Conservation (phyloP, 495 filamentous ascomycete species). For the Chaetomium tenue region DNA sequence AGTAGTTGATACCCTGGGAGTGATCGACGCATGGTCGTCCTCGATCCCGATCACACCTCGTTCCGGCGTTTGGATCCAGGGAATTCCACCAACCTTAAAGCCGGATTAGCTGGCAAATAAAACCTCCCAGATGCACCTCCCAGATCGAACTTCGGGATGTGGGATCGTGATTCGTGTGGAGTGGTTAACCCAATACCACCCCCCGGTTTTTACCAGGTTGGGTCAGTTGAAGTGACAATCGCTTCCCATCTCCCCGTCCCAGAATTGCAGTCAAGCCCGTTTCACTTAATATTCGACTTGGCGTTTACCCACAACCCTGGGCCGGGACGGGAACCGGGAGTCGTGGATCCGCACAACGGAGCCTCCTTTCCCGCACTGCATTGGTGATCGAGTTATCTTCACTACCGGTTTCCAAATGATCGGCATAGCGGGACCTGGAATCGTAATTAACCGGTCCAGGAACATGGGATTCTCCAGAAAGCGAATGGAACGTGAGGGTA, state of each 20-base stretch:
- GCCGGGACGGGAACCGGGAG: not conserved
- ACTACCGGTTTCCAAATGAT: not conserved
- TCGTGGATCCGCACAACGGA: slow-evolving; percentile 1
- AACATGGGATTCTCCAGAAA: not conserved
- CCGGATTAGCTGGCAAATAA: not conserved
- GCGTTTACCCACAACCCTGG: not conserved
- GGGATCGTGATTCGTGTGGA: not conserved
- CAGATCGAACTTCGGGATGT: not conserved
- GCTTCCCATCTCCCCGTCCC: not conserved
- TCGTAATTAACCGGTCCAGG: slow-evolving; percentile 4
- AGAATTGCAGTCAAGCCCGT: not conserved
- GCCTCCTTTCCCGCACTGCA: not conserved
- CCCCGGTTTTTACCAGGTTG: not conserved
- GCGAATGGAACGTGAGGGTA: not conserved
- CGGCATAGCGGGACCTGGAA: not conserved
- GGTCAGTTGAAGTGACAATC: not conserved
- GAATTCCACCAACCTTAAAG: not conserved
- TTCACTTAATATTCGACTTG: not conserved
- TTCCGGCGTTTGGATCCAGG: not conserved
- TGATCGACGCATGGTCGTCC: too few relatives aligned
- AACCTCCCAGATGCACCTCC: not conserved
- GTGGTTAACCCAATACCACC: too few relatives aligned
- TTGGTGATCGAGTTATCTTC: not conserved
- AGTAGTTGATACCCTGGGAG: too few relatives aligned
- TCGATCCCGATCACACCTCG: not conserved